These are phyloP conservation scores for Physcia stellaris DNA, from an alignment of 495 filamentous ascomycete genomes.

Conservation along the genomic window DNA sequence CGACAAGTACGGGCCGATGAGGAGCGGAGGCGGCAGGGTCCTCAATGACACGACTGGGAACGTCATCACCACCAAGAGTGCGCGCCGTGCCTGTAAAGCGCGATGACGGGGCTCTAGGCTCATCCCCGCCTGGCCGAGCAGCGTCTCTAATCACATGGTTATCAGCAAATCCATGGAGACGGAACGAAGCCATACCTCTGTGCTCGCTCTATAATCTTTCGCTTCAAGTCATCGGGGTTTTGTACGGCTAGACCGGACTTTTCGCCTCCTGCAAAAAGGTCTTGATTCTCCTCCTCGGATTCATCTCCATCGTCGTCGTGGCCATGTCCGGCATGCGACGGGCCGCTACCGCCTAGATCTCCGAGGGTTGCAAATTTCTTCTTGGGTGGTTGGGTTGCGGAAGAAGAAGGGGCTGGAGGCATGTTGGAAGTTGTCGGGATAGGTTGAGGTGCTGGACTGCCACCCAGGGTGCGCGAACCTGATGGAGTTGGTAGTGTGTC, in stretches of 20 bases:
- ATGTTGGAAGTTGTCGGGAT: constrained; percentile 11
- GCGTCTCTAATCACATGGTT: constrained; percentile 33
- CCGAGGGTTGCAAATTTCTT: constrained; percentile 46
- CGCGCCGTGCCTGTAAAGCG: constrained; percentile 70
- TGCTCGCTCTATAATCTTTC: constrained; percentile 73
- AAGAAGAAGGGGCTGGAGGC: constrained; percentile 22
- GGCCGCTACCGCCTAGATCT: constrained; percentile 26
- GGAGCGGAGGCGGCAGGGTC: constrained; percentile 38
- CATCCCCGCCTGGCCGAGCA: constrained; percentile 42
- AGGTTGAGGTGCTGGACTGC: constrained; percentile 14
- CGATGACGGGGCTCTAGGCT: constrained; percentile 34
- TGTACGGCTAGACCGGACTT: constrained; percentile 94
- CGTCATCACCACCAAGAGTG: constrained; percentile 82
- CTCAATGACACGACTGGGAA: constrained; percentile 58
- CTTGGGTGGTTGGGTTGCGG: constrained; percentile 23
- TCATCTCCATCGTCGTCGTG: constrained; percentile 48
- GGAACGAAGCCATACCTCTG: constrained; percentile 40
- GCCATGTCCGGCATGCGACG: constrained; percentile 27
- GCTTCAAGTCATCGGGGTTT: constrained; percentile 63
- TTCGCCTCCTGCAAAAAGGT: constrained; percentile 89
- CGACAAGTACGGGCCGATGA: constrained; percentile 35
- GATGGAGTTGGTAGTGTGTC: constrained; percentile 10
- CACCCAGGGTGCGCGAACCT: constrained; percentile 25
- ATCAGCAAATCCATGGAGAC: not conserved
- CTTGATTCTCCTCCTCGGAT: constrained; percentile 50